Evolutionary conservation across 345 rosid species (phyloP).

Genomic region (Euphorbia tirucalli): DNA sequence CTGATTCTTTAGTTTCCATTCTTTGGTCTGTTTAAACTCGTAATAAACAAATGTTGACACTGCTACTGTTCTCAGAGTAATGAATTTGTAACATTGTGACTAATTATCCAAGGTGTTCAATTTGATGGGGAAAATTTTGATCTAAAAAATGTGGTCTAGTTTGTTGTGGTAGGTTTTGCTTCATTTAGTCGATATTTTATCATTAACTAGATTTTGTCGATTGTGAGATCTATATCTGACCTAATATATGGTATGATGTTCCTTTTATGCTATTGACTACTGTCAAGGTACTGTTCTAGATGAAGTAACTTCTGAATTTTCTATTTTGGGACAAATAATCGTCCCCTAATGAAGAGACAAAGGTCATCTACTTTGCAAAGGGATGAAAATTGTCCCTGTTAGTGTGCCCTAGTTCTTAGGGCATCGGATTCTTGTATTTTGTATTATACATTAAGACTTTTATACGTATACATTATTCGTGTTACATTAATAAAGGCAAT

Average conservation of each 20-base stretch:
- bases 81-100: not conserved
- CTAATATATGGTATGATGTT: constrained; percentile 1
- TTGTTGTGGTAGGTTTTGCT: not conserved
- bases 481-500: no score
- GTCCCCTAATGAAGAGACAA: no score
- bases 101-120: no score
- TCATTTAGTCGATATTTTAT: not conserved
- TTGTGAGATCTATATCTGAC: constrained; percentile 6
- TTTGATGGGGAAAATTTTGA: no score
- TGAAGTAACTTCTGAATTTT: constrained; percentile 49
- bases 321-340: no score
- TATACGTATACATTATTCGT: no score
- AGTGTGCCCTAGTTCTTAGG: no score
- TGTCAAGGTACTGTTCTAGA: constrained; percentile 29
- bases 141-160: not conserved
- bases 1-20: not conserved
- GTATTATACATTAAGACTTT: no score
- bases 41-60: not conserved
- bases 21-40: not conserved
- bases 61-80: not conserved
- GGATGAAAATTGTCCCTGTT: no score
- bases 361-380: no score
- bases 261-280: constrained; percentile 10
- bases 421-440: no score
- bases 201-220: not conserved